These are phyloP conservation scores for Fusarium anguioides DNA, from an alignment of 2,329 filamentous ascomycete species.

Conservation along the genomic window DNA sequence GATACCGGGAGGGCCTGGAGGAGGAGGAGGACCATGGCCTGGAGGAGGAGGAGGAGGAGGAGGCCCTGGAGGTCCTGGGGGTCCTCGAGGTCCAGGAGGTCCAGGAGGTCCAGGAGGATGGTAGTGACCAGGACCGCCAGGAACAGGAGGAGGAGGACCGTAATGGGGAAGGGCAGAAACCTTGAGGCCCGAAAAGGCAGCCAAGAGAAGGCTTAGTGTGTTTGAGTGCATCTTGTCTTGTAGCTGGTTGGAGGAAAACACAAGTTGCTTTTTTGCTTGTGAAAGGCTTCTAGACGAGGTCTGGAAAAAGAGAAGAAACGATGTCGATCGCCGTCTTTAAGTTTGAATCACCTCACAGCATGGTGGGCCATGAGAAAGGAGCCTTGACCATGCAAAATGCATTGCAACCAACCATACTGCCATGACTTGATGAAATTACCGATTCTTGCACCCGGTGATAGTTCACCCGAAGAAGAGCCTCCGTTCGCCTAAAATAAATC, in stretches of 20 bases:
- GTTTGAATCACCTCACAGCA: not conserved
- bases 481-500: not conserved
- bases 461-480: not conserved
- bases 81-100: not conserved
- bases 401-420: constrained; percentile 1
- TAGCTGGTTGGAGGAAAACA: not conserved
- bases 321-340: constrained; percentile 20
- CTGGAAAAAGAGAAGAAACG: constrained; percentile 8
- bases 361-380: not conserved
- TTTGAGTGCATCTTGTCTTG: constrained; percentile 31
- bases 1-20: not conserved
- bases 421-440: not conserved
- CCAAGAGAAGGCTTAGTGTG: constrained; percentile 29
- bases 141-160: not conserved
- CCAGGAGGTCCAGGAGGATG: not conserved
- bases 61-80: not conserved
- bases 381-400: not conserved
- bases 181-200: constrained; percentile 16
- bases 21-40: not conserved
- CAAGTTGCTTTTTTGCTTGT: no score
- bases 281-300: constrained; percentile 11
- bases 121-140: not conserved
- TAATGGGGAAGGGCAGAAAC: constrained; percentile 5
- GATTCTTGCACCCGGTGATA: not conserved
- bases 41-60: not conserved